These are phyloP conservation scores for Coniella lustricola DNA, from an alignment of 2,329 filamentous ascomycete genomes.

Conservation along the genomic window DNA sequence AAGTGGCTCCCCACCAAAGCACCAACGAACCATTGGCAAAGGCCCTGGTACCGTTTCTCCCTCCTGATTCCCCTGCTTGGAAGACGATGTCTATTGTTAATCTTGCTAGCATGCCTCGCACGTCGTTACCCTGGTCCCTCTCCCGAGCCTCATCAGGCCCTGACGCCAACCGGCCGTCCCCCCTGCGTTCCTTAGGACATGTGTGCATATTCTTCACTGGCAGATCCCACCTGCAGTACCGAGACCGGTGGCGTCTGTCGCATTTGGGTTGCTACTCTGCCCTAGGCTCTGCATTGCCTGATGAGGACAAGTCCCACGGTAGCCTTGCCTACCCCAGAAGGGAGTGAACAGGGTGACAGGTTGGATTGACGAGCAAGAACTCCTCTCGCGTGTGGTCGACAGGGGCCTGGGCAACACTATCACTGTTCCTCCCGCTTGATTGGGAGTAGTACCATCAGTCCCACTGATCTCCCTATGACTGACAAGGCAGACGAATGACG, in stretches of 20 bases:
- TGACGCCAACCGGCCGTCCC: conserved; percentile 5
- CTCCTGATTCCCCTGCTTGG: conserved; percentile 7
- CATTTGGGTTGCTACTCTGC: neutral
- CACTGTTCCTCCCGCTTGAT: too few species aligned
- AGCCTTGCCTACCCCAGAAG: neutral
- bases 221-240: conserved; percentile 2
- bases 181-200: conserved; percentile 14
- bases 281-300: conserved; percentile 12
- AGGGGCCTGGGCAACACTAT: too few species aligned
- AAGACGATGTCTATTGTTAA: conserved; percentile 31
- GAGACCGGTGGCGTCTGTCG: conserved; percentile 7
- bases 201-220: conserved; percentile 9
- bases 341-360: neutral
- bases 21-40: conserved; percentile 5
- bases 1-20: conserved; percentile 8
- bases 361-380: neutral
- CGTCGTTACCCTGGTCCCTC: neutral
- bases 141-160: neutral
- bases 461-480: too few species aligned
- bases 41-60: neutral
- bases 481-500: too few species aligned
- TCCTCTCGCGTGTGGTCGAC: too few species aligned
- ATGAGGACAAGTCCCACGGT: neutral
- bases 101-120: conserved; percentile 34
- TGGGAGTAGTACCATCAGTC: too few species aligned